Evolutionary conservation across 148 eudicot species (phyloP).

Genomic region (Dysphania ambrosioides): DNA sequence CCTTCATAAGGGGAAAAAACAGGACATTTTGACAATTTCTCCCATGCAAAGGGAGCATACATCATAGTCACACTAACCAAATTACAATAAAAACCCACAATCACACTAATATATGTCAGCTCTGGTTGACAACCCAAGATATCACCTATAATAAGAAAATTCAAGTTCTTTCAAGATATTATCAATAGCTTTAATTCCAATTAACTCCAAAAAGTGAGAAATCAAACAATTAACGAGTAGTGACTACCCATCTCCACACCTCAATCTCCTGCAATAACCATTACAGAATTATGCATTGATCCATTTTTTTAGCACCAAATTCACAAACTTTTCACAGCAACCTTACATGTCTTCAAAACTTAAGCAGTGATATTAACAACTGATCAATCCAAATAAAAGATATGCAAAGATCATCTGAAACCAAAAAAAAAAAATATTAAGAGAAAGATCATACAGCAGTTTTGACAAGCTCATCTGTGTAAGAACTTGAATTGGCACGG

Average conservation of each 20-base stretch:
- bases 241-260: background rate
- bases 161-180: background rate
- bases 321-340: background rate
- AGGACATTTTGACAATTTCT: background rate
- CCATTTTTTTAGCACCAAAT: slow-evolving; percentile 1
- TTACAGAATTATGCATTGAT: background rate
- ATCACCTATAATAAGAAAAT: background rate
- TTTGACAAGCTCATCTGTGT: slow-evolving; percentile 71
- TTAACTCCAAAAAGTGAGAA: background rate
- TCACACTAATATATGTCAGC: background rate
- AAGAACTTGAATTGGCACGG: slow-evolving; percentile 56
- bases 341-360: background rate
- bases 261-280: background rate
- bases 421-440: background rate
- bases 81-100: background rate
- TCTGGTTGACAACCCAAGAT: background rate
- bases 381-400: background rate
- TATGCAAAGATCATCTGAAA: background rate
- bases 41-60: background rate
- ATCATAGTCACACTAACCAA: background rate
- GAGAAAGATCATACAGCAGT: slow-evolving; percentile 57
- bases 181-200: background rate
- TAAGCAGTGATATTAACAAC: background rate
- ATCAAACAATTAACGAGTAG: background rate
- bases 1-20: too few relatives aligned